phyloP scores from a whole-genome alignment of 257 asterid species.

The Capsicum baccatum region DNA sequence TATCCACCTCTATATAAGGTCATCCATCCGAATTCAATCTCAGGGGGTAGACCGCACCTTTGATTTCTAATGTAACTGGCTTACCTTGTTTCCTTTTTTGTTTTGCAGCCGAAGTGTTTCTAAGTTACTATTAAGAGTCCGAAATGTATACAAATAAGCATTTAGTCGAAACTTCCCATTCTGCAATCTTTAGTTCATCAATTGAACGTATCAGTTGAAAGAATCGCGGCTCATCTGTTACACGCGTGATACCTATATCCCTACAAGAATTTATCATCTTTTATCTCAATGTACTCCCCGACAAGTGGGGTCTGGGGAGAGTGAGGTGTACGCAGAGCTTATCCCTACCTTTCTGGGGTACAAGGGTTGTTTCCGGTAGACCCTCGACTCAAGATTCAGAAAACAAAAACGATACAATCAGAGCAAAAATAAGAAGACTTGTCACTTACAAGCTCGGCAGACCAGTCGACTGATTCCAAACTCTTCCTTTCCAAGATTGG shows the following conservation, averaged over 20 bases:
- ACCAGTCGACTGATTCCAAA: constrained; percentile 57
- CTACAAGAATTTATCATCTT: too few relatives aligned
- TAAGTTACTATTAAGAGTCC: neutral
- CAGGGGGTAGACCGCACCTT: neutral
- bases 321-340: too few relatives aligned
- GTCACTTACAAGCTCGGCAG: constrained; percentile 60
- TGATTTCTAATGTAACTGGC: neutral
- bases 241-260: neutral
- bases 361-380: too few relatives aligned
- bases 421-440: neutral
- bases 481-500: constrained; percentile 59
- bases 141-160: neutral
- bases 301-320: too few relatives aligned
- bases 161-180: neutral
- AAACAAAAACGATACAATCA: neutral
- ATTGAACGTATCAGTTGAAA: neutral
- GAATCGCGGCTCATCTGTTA: neutral
- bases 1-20: neutral
- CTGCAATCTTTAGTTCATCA: neutral
- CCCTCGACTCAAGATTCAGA: too few relatives aligned
- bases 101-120: neutral
- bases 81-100: neutral
- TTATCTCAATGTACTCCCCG: too few relatives aligned
- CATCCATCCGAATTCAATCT: neutral
- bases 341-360: too few relatives aligned